These are phyloP conservation scores for Ceratobasidium sp. DNA, from an alignment of 1,284 basidiomycete genomes.

Conservation along the genomic window DNA sequence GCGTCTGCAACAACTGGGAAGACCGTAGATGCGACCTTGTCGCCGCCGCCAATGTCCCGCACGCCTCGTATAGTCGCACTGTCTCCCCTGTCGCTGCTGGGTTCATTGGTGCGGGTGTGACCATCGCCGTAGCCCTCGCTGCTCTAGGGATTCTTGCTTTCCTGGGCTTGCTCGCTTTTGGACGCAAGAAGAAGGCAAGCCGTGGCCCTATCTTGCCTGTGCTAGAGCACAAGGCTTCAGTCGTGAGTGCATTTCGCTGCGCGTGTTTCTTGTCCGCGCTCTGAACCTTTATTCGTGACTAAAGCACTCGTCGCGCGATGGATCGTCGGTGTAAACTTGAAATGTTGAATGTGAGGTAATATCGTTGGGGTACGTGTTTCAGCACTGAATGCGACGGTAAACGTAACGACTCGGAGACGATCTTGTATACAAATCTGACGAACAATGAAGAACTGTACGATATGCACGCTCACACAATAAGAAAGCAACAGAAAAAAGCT, in stretches of 20 bases:
- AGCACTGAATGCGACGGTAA: slow-evolving; percentile 5
- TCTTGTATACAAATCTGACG: no score
- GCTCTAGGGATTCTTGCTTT: slow-evolving; percentile 20
- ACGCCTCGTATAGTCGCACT: background rate
- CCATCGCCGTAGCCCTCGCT: slow-evolving; percentile 41
- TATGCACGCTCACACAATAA: no score
- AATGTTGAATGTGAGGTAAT: slow-evolving; percentile 1
- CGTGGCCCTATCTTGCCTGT: slow-evolving; percentile 31
- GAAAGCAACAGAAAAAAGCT: slow-evolving; percentile 2
- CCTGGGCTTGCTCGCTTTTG: slow-evolving; percentile 31
- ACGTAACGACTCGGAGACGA: no score
- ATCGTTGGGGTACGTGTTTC: slow-evolving; percentile 1
- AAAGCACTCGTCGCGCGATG: slow-evolving; percentile 1
- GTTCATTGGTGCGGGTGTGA: slow-evolving; percentile 45
- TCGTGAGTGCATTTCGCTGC: slow-evolving; percentile 32
- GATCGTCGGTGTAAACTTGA: background rate
- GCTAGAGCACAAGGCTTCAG: slow-evolving; percentile 24
- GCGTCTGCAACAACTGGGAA: slow-evolving; percentile 35
- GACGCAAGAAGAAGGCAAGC: slow-evolving; percentile 17
- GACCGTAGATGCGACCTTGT: slow-evolving; percentile 43
- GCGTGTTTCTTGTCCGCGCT: background rate
- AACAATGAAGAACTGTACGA: no score
- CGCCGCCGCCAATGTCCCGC: slow-evolving; percentile 24
- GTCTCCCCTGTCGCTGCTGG: slow-evolving; percentile 43
- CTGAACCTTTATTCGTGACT: background rate